Evolutionary conservation across 1,284 basidiomycete species (phyloP), one percentile per base, ranked within the genome.

Genomic region (Golubevia pallescens): DNA sequence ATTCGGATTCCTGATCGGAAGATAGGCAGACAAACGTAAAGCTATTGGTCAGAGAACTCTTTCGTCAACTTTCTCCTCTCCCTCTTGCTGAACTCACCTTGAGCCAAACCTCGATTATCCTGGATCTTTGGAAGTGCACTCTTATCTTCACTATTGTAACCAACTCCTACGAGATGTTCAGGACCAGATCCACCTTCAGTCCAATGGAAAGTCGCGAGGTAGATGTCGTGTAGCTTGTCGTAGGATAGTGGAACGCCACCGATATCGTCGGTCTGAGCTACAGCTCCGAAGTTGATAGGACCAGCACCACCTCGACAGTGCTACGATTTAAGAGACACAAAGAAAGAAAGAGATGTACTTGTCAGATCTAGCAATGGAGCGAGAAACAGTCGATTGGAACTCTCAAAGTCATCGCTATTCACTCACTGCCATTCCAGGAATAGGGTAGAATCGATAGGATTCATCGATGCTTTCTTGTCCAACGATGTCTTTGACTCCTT

Each of bases 351-450:
- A n/a, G n/a, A n/a, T n/a, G n/a, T n/a, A n/a, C n/a, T n/a, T n/a
- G n/a, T n/a, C n/a, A n/a, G n/a, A n/a, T n/a, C n/a, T n/a, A n/a
- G n/a, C n/a, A n/a, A n/a, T n/a, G n/a, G n/a, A n/a, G n/a, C n/a
- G n/a, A n/a, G n/a, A n/a, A n/a, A n/a, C n/a, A n/a, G n/a, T n/a
- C n/a, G n/a, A n/a, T n/a, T n/a, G n/a, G n/a, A n/a, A n/a, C n/a
- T n/a, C n/a, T n/a, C n/a, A n/a, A n/a, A n/a, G n/a, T n/a, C n/a
- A n/a, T n/a, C n/a, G n/a, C n/a, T n/a, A n/a, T n/a, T n/a, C n/a
- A n/a, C n/a, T n/a, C n/a, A n/a, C n/a, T n/a, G 55, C 62, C 75
- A 77, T 76, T 24, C 75, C 75, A 3, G 71, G 71, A 51, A 77
- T 67, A 58, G 65, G 34, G 24, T 67, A 77, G 23, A 74, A 68